These are phyloP conservation scores for Saturnispora diversa DNA, from an alignment of 805 yeast genomes.

Conservation along the genomic window DNA sequence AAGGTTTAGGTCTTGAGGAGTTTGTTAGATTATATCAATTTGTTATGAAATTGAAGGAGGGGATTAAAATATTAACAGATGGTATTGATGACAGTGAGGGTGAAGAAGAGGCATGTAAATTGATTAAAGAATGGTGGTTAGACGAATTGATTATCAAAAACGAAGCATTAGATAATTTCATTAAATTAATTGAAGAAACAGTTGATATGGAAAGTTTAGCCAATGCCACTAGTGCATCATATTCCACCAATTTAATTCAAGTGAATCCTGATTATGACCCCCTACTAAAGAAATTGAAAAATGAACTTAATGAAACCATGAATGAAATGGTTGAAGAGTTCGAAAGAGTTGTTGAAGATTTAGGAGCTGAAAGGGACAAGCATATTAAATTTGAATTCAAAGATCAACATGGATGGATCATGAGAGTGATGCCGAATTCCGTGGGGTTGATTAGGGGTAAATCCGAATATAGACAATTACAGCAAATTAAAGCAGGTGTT, in stretches of 20 bases:
- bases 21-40: slow-evolving; percentile 84
- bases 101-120: slow-evolving; percentile 12
- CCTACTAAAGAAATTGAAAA: slow-evolving; percentile 51
- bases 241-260: slow-evolving; percentile 38
- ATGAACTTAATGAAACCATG: slow-evolving; percentile 46
- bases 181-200: slow-evolving; percentile 86
- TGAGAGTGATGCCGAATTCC: slow-evolving; percentile 85
- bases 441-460: slow-evolving; percentile 64
- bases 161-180: slow-evolving; percentile 52
- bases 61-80: slow-evolving; percentile 43
- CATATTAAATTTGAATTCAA: slow-evolving; percentile 86
- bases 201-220: slow-evolving; percentile 80
- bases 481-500: slow-evolving; percentile 93
- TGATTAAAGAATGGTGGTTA: slow-evolving; percentile 49
- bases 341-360: slow-evolving; percentile 57
- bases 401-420: slow-evolving; percentile 87
- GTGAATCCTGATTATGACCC: slow-evolving; percentile 89
- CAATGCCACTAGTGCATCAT: slow-evolving; percentile 48
- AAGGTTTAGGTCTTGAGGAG: slow-evolving; percentile 76
- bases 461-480: slow-evolving; percentile 62
- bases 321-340: slow-evolving; percentile 54
- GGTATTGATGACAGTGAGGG: slow-evolving; percentile 25
- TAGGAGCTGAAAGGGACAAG: slow-evolving; percentile 76
- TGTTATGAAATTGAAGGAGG: slow-evolving; percentile 60
- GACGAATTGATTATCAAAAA: slow-evolving; percentile 44